These are phyloP conservation scores for Crithidia expoeki DNA, from an alignment of 208 protist species.

Conservation along the genomic window DNA sequence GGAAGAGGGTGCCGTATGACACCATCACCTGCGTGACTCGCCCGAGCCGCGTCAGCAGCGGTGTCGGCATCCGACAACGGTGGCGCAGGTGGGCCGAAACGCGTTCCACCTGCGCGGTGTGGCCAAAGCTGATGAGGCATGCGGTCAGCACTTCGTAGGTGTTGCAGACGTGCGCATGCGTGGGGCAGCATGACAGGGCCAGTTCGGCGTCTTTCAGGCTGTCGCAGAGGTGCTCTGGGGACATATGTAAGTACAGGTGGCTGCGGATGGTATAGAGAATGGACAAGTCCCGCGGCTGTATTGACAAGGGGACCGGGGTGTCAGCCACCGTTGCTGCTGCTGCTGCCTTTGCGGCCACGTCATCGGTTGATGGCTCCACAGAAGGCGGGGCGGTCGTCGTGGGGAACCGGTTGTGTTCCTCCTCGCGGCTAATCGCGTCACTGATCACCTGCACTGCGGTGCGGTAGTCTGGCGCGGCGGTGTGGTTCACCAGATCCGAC, in stretches of 20 bases:
- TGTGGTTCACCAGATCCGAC: not conserved
- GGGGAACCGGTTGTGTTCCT: not conserved
- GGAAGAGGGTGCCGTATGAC: constrained; percentile 29
- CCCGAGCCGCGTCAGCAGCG: constrained; percentile 25
- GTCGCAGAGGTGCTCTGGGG: constrained; percentile 21
- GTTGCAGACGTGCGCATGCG: constrained; percentile 20
- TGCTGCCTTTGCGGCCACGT: not conserved
- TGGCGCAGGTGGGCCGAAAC: constrained; percentile 25
- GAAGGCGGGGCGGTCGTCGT: not conserved
- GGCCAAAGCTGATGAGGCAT: constrained; percentile 33
- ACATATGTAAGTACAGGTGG: constrained; percentile 32
- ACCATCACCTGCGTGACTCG: constrained; percentile 41
- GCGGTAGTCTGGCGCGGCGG: constrained; percentile 16
- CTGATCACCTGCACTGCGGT: constrained; percentile 17
- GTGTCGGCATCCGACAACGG: constrained; percentile 20
- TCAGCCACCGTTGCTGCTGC: not conserved
- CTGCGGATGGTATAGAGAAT: constrained; percentile 38
- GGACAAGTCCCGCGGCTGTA: constrained; percentile 28
- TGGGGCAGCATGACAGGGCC: constrained; percentile 25
- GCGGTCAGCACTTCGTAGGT: constrained; percentile 35
- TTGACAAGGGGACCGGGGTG: not conserved
- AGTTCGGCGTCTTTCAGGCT: constrained; percentile 29
- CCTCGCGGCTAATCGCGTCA: constrained; percentile 10
- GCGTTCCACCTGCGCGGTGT: constrained; percentile 28
- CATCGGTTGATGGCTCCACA: not conserved